These are phyloP conservation scores for Cystobasidium onofrii DNA, from an alignment of 768 basidiomycete species.

Conservation along the genomic window DNA sequence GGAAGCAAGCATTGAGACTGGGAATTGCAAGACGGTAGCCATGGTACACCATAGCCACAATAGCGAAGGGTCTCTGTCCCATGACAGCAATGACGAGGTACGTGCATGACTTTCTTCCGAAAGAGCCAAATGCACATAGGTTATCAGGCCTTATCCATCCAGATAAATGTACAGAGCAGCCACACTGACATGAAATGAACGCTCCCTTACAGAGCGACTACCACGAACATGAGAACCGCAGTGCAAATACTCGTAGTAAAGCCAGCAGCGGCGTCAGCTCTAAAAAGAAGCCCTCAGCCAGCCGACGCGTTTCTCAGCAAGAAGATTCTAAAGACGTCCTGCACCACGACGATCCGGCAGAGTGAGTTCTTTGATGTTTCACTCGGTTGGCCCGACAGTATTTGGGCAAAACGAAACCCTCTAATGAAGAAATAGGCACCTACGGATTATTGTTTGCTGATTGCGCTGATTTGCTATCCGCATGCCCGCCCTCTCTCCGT, in stretches of 20 bases:
- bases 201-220: slow-evolving; percentile 20
- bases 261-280: neutral
- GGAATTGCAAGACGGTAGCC: too few relatives aligned
- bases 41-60: too few relatives aligned
- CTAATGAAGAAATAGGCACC: too few relatives aligned
- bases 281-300: neutral
- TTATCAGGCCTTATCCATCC: too few relatives aligned
- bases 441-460: too few relatives aligned
- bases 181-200: too few relatives aligned
- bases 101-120: too few relatives aligned
- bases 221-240: neutral
- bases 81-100: slow-evolving; percentile 7
- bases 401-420: too few relatives aligned
- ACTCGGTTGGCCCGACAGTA: too few relatives aligned
- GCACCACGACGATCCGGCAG: neutral
- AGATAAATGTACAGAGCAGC: neutral
- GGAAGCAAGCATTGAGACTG: too few relatives aligned
- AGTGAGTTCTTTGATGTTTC: neutral
- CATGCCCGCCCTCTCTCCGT: neutral
- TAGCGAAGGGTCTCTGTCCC: neutral
- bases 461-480: too few relatives aligned
- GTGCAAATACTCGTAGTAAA: neutral
- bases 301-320: neutral
- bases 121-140: too few relatives aligned
- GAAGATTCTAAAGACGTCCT: neutral